These are phyloP conservation scores for Aspergillus mulundensis DNA, from an alignment of 495 filamentous ascomycete genomes.

Conservation along the genomic window DNA sequence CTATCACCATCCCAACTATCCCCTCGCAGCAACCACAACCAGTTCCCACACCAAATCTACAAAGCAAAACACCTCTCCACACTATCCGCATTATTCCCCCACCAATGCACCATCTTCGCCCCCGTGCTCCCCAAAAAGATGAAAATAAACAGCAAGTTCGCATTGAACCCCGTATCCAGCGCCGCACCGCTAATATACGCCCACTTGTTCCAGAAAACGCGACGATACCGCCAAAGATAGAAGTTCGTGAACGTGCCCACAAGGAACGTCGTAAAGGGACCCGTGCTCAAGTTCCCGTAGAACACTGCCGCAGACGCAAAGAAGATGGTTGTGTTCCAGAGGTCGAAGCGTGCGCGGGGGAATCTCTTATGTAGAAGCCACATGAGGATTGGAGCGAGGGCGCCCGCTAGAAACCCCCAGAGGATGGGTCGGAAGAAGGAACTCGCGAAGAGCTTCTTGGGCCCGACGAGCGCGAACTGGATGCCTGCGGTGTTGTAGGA, in stretches of 20 bases:
- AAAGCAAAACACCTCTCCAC: conserved; percentile 36
- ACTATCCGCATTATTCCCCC: conserved; percentile 45
- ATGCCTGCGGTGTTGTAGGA: conserved; percentile 46
- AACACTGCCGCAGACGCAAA: conserved; percentile 32
- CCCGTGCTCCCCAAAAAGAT: conserved; percentile 52
- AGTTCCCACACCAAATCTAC: not conserved
- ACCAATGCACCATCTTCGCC: conserved; percentile 54
- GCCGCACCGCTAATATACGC: conserved; percentile 54
- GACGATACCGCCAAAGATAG: conserved; percentile 46
- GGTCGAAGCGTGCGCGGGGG: conserved; percentile 46
- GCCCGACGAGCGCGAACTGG: conserved; percentile 55
- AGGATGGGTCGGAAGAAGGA: conserved; percentile 48
- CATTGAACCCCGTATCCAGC: conserved; percentile 55
- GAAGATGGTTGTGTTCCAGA: conserved; percentile 57
- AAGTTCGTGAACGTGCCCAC: conserved; percentile 56
- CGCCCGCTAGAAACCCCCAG: conserved; percentile 54
- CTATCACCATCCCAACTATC: not conserved
- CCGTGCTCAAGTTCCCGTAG: conserved; percentile 45
- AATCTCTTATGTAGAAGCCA: conserved; percentile 47
- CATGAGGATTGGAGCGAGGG: conserved; percentile 42
- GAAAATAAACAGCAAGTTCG: conserved; percentile 54
- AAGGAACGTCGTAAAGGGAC: conserved; percentile 51
- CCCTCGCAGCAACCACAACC: not conserved
- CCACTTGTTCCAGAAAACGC: conserved; percentile 54
- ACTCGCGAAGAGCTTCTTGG: conserved; percentile 47